Base-by-base conservation (phyloP, 805 yeast genomes). In the Tetrapisispora nanseiensis region DNA sequence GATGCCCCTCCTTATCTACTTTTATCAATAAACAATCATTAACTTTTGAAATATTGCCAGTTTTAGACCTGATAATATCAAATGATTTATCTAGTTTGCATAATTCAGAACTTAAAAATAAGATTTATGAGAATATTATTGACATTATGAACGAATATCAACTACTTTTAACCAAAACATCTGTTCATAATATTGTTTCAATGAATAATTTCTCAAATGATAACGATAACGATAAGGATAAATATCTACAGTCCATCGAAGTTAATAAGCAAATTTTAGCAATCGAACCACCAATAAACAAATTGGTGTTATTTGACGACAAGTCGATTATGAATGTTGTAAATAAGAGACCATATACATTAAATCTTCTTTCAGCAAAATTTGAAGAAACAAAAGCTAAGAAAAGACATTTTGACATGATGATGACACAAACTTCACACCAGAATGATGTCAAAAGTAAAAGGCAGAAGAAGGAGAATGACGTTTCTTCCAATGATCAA, bases 91-190 rank as follows among this genome's bases (percentile, higher is more conserved):
- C 45, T 4, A 54, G 47, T 31, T 40, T 57, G n/a, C 52, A 50
- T 26, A 49, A 56, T 6, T 20, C 51, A 15, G 55, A 63, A 51
- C 42, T 45, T 3, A 60, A 53, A 41, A 51, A 47, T 34, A 24
- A 40, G 3, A 54, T 65, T 24, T 47, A 71, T 2, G 67, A 63
- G 22, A 59, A 57, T 33, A 56, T 75, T 3, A 63, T 73, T 2
- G 54, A 51, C 5, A 52, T 74, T 2, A 49, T 72, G 6, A 60
- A 63, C 31, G 64, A 57, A 3, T 65, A 72, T 39, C 69, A 66
- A 21, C 49, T 78, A 26, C 53, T 48, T 19, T 29, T 40, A n/a
- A 34, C 15, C n/a, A 19, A 40, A 28, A 23, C 26, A 2, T 26
- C 32, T 18, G 22, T 34, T 18, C 16, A 16, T 15, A 33, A 33